A percentile compares a stretch with the other conserved stretches of the same genome.
phyloP scores from a whole-genome alignment of 768 basidiomycete species.

The Mycena olivaceomarginata region DNA sequence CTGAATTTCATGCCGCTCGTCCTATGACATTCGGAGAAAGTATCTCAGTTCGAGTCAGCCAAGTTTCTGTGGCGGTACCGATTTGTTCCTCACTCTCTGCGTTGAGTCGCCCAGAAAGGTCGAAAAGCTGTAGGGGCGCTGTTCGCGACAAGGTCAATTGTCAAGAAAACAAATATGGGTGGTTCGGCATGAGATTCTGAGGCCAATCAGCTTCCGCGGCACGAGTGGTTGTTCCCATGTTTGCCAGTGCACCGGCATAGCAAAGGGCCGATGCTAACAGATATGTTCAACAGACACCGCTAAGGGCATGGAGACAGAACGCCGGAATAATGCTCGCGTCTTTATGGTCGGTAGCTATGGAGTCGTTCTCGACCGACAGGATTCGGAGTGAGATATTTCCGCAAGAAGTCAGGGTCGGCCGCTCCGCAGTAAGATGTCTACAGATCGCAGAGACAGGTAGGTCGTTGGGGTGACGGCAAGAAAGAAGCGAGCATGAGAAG shows the following conservation, averaged over 20 bases:
- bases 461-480: neutral
- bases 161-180: neutral
- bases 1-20: too few relatives aligned
- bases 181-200: neutral
- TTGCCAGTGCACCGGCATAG: too few relatives aligned
- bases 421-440: neutral
- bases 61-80: neutral
- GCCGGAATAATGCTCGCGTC: too few relatives aligned
- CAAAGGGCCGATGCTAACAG: too few relatives aligned
- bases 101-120: neutral
- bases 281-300: too few relatives aligned
- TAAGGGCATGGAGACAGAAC: too few relatives aligned
- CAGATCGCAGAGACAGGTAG: neutral
- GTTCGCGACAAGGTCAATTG: too few relatives aligned
- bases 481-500: neutral
- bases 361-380: neutral
- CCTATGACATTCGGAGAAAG: too few relatives aligned
- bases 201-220: too few relatives aligned
- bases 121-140: neutral
- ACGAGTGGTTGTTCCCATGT: too few relatives aligned
- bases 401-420: neutral
- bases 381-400: neutral
- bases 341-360: neutral
- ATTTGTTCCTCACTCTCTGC: neutral
- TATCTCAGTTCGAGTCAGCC: neutral